Conservation (phyloP, 257 asterid genomes). For the Nicotiana obtusifolia region DNA sequence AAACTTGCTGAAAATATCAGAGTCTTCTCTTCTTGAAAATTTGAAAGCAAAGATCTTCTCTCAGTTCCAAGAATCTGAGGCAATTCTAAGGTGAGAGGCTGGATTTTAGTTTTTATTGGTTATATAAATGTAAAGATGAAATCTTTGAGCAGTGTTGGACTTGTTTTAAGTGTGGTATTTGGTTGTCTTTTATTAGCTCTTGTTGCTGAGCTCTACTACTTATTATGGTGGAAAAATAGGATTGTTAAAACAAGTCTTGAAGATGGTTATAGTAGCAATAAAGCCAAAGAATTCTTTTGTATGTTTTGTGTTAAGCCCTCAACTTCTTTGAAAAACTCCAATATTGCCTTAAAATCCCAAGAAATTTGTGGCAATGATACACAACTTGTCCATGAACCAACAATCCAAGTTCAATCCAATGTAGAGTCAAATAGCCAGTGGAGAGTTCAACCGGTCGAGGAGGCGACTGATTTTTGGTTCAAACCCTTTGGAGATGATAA, state of each 20-base stretch:
- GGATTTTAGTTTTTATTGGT: neutral
- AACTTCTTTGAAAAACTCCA: constrained; percentile 16
- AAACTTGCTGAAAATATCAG: neutral
- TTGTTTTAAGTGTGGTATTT: constrained; percentile 55
- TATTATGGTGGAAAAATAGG: constrained; percentile 62
- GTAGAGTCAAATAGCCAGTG: constrained; percentile 15
- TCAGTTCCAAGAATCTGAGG: no score
- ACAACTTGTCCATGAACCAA: constrained; percentile 42
- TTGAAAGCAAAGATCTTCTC: constrained; percentile 1
- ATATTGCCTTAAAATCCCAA: constrained; percentile 15
- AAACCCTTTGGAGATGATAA: constrained; percentile 26
- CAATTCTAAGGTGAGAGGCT: neutral
- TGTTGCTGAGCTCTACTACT: constrained; percentile 57
- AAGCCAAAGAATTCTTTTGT: constrained; percentile 19
- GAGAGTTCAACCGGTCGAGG: no score
- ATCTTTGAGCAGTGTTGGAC: constrained; percentile 50
- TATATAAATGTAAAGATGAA: constrained; percentile 32
- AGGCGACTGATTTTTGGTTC: constrained; percentile 19
- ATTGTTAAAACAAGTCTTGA: constrained; percentile 24
- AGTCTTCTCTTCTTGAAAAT: neutral
- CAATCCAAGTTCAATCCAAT: neutral
- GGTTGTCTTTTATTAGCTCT: constrained; percentile 59
- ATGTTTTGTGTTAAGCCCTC: constrained; percentile 31
- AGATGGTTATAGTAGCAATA: constrained; percentile 23
- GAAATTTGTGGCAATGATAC: constrained; percentile 28